Evolutionary conservation across 345 rosid genomes (phyloP), one percentile per base, ranked within the genome.

Genomic region (Microthlaspi erraticum): DNA sequence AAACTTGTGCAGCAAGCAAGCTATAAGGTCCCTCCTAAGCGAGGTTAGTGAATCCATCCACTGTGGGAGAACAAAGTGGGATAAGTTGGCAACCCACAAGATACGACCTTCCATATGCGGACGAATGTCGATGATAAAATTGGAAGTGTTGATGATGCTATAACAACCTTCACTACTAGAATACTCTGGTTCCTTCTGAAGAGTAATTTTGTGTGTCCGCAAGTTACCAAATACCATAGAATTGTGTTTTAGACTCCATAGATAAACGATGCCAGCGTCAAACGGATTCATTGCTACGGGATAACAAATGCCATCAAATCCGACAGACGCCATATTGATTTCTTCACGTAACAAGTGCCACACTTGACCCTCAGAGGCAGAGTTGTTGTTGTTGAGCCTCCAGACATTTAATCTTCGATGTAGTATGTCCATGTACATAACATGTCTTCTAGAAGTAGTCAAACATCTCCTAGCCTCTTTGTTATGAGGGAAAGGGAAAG

Each of bases 201-300:
- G 23, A 20, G 23, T 20, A 20, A 20, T 1, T 20, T 20, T 20
- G 1, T 20, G 23, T 10, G 4, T 48, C 18, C 1, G 10, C 33
- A 69, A 31, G 16, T 69, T 8, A 46, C 41, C 36, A 0, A 31
- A 48, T 37, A 59, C n/a, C 3, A 56, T 33, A 56, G 16, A 18
- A 2, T 11, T 3, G 2, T 56, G 34, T 5, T 19, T 23, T 2
- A 3, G 43, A 9, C 41, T 33, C 72, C 64, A 67, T 39, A 66
- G 39, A 52, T 66, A 51, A 39, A 66, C 14, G 17, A 51, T 51
- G 51, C 10, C 34, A 26, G 50, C 2, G 52, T 39, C 70, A 26
- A 51, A 66, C 3, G 60, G 70, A 52, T 66, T 52, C 70, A 52
- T 26, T 26, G 38, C 70, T 60, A 66, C 26, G 2, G 50, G 39